phyloP scores from a whole-genome alignment of 2,329 filamentous ascomycete species.

The Xylaria sp. region DNA sequence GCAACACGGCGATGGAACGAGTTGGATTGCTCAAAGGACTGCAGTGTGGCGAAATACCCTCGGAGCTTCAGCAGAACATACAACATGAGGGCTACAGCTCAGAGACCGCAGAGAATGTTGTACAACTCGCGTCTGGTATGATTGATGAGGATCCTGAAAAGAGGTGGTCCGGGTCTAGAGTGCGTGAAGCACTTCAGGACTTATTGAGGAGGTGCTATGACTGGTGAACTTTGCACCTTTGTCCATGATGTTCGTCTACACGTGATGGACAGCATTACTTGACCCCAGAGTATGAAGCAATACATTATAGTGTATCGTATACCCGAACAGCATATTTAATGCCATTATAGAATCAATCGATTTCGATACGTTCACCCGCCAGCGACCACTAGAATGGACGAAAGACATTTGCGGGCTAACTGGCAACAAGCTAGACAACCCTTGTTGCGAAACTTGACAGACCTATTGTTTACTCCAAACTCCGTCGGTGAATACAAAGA shows the following conservation, averaged over 20 bases:
- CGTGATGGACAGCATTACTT: background rate
- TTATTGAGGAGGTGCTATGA: conserved; percentile 36
- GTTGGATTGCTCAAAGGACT: conserved; percentile 45
- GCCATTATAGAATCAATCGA: too few relatives aligned
- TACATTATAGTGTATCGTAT: background rate
- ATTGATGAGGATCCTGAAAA: conserved; percentile 41
- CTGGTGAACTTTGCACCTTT: conserved; percentile 2
- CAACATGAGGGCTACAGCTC: conserved; percentile 38
- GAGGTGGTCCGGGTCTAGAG: conserved; percentile 42
- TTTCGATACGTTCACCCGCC: too few relatives aligned
- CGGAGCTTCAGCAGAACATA: conserved; percentile 34
- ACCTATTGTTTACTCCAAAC: too few relatives aligned
- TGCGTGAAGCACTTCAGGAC: conserved; percentile 39
- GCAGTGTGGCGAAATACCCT: conserved; percentile 43
- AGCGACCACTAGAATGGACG: too few relatives aligned
- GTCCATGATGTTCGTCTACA: background rate
- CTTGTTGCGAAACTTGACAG: too few relatives aligned
- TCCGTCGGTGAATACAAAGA: too few relatives aligned
- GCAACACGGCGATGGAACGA: conserved; percentile 64
- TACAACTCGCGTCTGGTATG: conserved; percentile 44
- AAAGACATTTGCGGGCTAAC: too few relatives aligned
- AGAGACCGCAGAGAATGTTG: conserved; percentile 35
- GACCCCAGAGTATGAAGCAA: background rate
- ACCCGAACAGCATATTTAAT: too few relatives aligned
- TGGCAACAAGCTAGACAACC: too few relatives aligned